Evolutionary conservation across 2,329 filamentous ascomycete genomes (phyloP).

Genomic region (Phaeosphaeria sp.): DNA sequence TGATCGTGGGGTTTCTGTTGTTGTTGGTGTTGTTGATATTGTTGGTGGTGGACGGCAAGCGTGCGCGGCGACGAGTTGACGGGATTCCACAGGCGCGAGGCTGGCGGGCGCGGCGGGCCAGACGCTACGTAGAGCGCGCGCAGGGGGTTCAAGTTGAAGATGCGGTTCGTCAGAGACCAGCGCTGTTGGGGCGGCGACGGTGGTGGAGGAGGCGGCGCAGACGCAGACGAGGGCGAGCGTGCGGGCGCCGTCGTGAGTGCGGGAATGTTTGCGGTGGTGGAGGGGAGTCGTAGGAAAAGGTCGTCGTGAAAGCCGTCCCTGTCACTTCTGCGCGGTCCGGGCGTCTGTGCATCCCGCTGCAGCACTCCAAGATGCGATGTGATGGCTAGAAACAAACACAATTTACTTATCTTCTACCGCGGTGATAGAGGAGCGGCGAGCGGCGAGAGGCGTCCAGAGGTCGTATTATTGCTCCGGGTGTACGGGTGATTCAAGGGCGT

Average conservation of each 20-base stretch:
- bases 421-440: background rate
- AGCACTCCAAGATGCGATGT: background rate
- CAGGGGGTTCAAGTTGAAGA: conserved; percentile 46
- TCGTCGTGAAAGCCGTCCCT: conserved; percentile 11
- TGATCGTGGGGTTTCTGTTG: conserved; percentile 35
- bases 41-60: conserved; percentile 50
- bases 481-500: no score
- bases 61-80: conserved; percentile 65
- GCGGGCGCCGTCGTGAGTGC: conserved; percentile 33
- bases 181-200: conserved; percentile 39
- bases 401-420: background rate
- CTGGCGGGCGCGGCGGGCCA: conserved; percentile 45
- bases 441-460: background rate
- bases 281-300: conserved; percentile 6
- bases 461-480: background rate
- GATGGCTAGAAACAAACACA: background rate
- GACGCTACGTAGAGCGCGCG: conserved; percentile 35
- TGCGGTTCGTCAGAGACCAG: conserved; percentile 52
- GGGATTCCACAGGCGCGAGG: conserved; percentile 66
- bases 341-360: background rate
- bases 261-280: conserved; percentile 7
- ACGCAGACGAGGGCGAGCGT: conserved; percentile 36
- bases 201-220: conserved; percentile 33
- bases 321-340: no score
- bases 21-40: no score